Base-by-base conservation (phyloP, 2,329 filamentous ascomycete genomes). In the Herpotrichia juniperi region DNA sequence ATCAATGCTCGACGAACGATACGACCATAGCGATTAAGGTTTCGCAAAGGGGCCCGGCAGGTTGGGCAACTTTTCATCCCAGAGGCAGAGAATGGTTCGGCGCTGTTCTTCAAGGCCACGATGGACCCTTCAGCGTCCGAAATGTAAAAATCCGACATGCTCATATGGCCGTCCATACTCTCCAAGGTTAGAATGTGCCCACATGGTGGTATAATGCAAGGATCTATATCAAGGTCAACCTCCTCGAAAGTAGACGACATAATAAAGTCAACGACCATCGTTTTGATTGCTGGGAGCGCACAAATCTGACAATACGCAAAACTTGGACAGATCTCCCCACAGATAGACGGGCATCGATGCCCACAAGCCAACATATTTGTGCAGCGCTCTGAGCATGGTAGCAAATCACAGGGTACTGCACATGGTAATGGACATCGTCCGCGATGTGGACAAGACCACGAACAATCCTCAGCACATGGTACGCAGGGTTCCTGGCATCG, bases 1-100 rank as follows among this genome's bases (percentile, higher is more conserved):
- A 77, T 69, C 3, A 75, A 63, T 11, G 71, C 71, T 45, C 67
- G 50, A 40, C 73, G 74, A 48, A 77, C 66, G 4, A 73, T 37
- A 11, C 73, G 59, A 42, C 74, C 74, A 54, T 76, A 77, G 37
- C 74, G 52, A 1, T 54, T 61, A 21, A 62, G 64, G 50, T 75
- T 69, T 43, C 63, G 55, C 22, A 77, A 51, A 1, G 71, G 70
- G 24, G 50, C 40, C 28, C 65, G 58, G 39, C 73, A 76, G 11
- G 65, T 56, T 16, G 72, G 72, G 47, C 74, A 76, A 10, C 51
- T 32, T 14, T 70, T 69, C 17, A 74, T 54, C 1, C 46, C 45
- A 25, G 52, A 42, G n/a, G 61, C 57, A 28, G 26, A 28, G 26
- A 28, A 28, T 28, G 26, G 26, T 28, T 28, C 26, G 26, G 26